Base-by-base conservation (phyloP, 352 stramenopile species). In the Phytophthora multivora region DNA sequence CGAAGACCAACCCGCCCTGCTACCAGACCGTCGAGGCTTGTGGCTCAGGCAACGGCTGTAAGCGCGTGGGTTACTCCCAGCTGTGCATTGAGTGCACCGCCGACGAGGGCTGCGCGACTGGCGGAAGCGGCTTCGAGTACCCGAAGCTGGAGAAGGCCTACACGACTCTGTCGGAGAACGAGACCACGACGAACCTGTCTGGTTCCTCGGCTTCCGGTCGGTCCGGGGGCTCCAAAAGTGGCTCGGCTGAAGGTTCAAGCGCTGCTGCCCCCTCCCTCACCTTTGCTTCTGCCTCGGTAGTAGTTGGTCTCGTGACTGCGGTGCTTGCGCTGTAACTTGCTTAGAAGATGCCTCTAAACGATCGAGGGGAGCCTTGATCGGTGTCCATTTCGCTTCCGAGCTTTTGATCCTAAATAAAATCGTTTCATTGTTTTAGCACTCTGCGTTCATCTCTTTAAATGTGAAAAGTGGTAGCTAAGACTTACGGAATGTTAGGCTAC, bases 41-140 rank as follows among this genome's bases (percentile, higher is more conserved):
- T 42, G 77, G 77, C 15, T 73, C 56, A 11, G 75, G 71, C 33
- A 75, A 63, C 21, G 83, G 82, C 47, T 93, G 85, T 66, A 80
- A 88, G 68, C 85, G 85, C 42, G 70, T 72, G 1, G 73, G 75
- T 10, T 91, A 90, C 77, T 84, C 79, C 30, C 85, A 93, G 63
- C 13, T 93, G n/a, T 93, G 85, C 59, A 86, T 65, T 12, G 50
- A 57, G 21, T 95, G 86, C 61, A 59, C 69, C 2, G 59, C 58
- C 0, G 61, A 35, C 16, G 76, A 83, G 39, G 39, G 60, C 7
- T 83, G 66, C 50, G 63, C 60, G 26, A 84, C 76, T 33, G 61
- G 65, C 10, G 80, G 79, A 61, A 58, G 69, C 12, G 70, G 33
- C n/a, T 90, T 83, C 58, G 71, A 52, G 56, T 90, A 89, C 67